These are phyloP conservation scores for Colletotrichum lupini DNA, from an alignment of 2,329 filamentous ascomycete species.

Conservation along the genomic window DNA sequence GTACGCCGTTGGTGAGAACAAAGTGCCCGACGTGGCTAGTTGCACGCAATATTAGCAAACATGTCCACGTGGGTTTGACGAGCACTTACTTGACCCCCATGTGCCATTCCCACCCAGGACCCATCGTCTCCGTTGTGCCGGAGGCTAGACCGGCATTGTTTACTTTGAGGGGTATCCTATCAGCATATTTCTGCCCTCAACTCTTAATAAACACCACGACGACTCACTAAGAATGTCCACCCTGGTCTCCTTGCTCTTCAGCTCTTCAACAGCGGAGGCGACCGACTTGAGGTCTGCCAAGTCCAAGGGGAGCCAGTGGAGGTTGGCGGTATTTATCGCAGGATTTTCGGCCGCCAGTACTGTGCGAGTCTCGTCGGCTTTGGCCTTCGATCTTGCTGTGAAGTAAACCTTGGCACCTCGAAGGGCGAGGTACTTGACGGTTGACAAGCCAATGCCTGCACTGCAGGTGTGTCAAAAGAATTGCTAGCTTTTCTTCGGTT, in stretches of 20 bases:
- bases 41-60: not conserved
- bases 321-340: constrained; percentile 7
- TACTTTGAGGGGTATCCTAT: constrained; percentile 26
- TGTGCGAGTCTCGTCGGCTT: constrained; percentile 30
- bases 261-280: constrained; percentile 34
- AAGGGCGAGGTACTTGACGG: constrained; percentile 40
- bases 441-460: constrained; percentile 40
- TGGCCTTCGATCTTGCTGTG: constrained; percentile 38
- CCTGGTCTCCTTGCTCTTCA: constrained; percentile 38
- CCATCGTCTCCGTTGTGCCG: constrained; percentile 16
- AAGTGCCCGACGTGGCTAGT: constrained; percentile 43
- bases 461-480: constrained; percentile 18
- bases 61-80: not conserved
- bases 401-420: constrained; percentile 43
- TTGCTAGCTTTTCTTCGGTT: not conserved
- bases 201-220: no score
- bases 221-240: constrained; percentile 42
- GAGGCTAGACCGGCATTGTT: constrained; percentile 39
- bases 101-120: constrained; percentile 39
- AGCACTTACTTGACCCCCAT: constrained; percentile 39
- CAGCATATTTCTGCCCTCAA: not conserved
- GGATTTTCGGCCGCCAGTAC: constrained; percentile 27
- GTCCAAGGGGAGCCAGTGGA: constrained; percentile 40
- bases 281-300: constrained; percentile 38
- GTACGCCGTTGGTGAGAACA: constrained; percentile 40